phyloP scores from a whole-genome alignment of 805 yeast species.

The Saccharomycopsis microspora region DNA sequence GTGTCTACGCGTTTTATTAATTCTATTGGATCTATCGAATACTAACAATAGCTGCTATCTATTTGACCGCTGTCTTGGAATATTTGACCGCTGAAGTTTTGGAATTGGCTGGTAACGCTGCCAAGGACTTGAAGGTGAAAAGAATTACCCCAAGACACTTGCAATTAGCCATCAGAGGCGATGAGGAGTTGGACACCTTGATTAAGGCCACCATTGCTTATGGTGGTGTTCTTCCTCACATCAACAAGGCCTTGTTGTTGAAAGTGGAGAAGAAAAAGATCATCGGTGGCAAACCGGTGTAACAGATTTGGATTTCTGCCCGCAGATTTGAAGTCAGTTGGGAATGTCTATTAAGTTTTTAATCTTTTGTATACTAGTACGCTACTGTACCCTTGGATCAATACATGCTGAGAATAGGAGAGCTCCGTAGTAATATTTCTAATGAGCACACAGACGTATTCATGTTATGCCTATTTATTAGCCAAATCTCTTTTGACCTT shows the following conservation, averaged over 20 bases:
- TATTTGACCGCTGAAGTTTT: slow-evolving; percentile 94
- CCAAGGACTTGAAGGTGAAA: slow-evolving; percentile 88
- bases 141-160: slow-evolving; percentile 97
- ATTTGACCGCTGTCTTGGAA: slow-evolving; percentile 90
- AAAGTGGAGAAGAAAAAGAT: slow-evolving; percentile 56
- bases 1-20: slow-evolving; percentile 5
- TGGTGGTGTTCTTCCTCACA: slow-evolving; percentile 97
- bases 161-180: slow-evolving; percentile 95
- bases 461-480: background rate
- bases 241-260: slow-evolving; percentile 69
- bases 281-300: too few species aligned
- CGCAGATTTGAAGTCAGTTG: too few species aligned
- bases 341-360: too few species aligned
- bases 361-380: too few species aligned
- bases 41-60: slow-evolving; percentile 58
- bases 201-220: slow-evolving; percentile 93
- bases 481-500: slow-evolving; percentile 47
- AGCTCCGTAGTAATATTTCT: too few species aligned
- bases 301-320: too few species aligned
- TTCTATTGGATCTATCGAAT: background rate
- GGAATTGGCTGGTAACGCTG: slow-evolving; percentile 97
- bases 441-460: background rate
- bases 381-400: too few species aligned
- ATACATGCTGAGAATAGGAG: too few species aligned
- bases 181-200: slow-evolving; percentile 90